Evolutionary conservation across 306 rosid species (phyloP), one percentile per base, ranked within the genome.

Genomic region (Lathyrus tuberosus): DNA sequence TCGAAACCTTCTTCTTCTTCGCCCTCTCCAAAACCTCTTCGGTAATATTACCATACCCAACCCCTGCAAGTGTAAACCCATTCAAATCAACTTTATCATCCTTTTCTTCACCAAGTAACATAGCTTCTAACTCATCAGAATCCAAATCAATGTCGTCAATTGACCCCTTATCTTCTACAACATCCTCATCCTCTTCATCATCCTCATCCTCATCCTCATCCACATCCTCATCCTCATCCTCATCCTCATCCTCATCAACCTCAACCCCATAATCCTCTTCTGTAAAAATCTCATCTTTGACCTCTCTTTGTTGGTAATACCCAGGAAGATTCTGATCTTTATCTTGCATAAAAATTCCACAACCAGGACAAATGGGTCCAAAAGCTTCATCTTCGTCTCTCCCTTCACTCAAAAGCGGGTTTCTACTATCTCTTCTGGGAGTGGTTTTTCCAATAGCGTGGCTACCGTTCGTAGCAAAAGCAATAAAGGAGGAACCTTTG

Each of bases 291-390:
- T 80, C 51, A 10, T 69, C 47, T 58, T 76, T 33, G 6, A 79
- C 67, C 69, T 77, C 83, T 78, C 75, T 86, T 82, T 80, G 78
- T 69, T 77, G 82, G 74, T 76, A 90, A 76, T 46, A 90, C 65
- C 96, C 96, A 64, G 89, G 91, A 84, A 93, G 79, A 61, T 90
- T 73, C 42, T 84, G 84, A 69, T 88, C 87, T 42, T 79, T 67
- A 78, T 90, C 91, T 84, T 90, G 98, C 96, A 93, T 84, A 61
- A 85, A 93, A 48, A 93, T 87, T 51, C 98, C 98, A 84, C 98
- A 93, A n/a, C 98, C 98, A 49, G 96, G 96, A 76, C 96, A 93
- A 61, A 90, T 74, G 38, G 81, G 86, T 10, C 93, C 98, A 75
- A 69, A 76, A 54, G 62, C 77, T 74, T 90, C 96, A 70, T 93